A percentile compares a stretch with the other conserved stretches of the same genome.
Evolutionary conservation across 306 rosid species (phyloP).

Genomic region (Styphnolobium japonicum): DNA sequence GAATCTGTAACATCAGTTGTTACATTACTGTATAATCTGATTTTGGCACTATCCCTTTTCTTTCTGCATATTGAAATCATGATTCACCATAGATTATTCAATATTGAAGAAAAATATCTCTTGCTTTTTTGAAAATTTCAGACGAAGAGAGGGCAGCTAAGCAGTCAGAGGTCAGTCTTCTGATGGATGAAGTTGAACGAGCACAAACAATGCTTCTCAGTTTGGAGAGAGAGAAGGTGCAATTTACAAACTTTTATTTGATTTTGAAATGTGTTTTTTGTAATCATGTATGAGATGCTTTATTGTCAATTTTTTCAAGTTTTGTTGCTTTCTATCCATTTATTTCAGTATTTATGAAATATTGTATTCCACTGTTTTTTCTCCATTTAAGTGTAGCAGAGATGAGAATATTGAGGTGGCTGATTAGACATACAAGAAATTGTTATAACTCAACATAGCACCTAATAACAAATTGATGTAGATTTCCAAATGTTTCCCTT

Average conservation of each 20-base stretch:
- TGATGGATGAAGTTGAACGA: constrained; percentile 61
- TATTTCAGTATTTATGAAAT: background rate
- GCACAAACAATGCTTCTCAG: constrained; percentile 50
- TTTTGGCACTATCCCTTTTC: constrained; percentile 9
- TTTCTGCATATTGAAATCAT: constrained; percentile 8
- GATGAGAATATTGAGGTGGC: background rate
- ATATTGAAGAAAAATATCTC: background rate
- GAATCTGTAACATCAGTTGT: constrained; percentile 16
- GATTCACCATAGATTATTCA: background rate
- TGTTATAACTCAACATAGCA: too few relatives aligned
- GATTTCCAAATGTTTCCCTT: background rate
- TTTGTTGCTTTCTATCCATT: background rate
- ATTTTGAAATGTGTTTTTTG: constrained; percentile 23
- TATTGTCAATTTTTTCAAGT: background rate
- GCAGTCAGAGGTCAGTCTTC: constrained; percentile 85
- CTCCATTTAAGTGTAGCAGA: background rate
- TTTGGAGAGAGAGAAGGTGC: constrained; percentile 58
- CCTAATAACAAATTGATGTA: too few relatives aligned
- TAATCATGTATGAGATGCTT: background rate
- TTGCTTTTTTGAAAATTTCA: constrained; percentile 33
- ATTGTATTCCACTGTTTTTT: background rate
- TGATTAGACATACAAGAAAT: background rate
- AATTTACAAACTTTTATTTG: constrained; percentile 4
- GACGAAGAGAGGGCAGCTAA: constrained; percentile 88
- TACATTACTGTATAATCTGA: constrained; percentile 4